phyloP scores from a whole-genome alignment of 108 stramenopile species.

The Nannochloropsis gaditana region DNA sequence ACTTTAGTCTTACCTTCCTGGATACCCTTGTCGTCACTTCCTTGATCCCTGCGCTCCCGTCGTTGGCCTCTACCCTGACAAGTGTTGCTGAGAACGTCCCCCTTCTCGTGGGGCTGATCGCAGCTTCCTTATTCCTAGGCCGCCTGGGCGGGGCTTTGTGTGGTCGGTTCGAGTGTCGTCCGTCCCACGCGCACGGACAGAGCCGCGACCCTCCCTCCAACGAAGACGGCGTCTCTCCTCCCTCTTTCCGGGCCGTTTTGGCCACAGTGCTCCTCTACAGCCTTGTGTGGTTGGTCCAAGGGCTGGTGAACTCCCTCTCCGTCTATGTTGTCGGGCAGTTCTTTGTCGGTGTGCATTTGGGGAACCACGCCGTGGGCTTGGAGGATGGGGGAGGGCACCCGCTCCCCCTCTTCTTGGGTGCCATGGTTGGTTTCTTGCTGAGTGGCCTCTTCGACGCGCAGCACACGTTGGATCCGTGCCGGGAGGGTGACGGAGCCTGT shows the following conservation, averaged over 20 bases:
- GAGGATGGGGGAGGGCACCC: not conserved
- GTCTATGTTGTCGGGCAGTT: not conserved
- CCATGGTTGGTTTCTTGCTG: not conserved
- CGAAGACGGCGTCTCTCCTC: not conserved
- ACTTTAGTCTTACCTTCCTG: slow-evolving; percentile 21
- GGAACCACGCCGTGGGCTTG: not conserved
- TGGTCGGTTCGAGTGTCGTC: not conserved
- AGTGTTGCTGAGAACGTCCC: not conserved
- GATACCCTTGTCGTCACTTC: slow-evolving; percentile 26
- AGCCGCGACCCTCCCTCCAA: no score
- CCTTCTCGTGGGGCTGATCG: not conserved
- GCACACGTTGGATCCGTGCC: not conserved
- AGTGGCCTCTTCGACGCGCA: not conserved
- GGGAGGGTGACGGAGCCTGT: not conserved
- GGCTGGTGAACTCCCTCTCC: not conserved
- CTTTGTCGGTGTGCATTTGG: not conserved
- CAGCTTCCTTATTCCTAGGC: slow-evolving; percentile 10
- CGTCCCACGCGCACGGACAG: not conserved
- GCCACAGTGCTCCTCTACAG: not conserved
- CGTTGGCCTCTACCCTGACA: slow-evolving; percentile 9
- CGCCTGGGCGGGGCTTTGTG: slow-evolving; percentile 25
- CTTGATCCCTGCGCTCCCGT: slow-evolving; percentile 34
- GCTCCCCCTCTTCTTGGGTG: not conserved
- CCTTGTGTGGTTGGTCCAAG: not conserved
- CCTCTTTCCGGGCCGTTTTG: not conserved